A percentile compares a stretch with the other conserved stretches of the same genome.
These are phyloP conservation scores for Olyra latifolia DNA, from an alignment of 176 grass and related monocot genomes.

Conservation along the genomic window DNA sequence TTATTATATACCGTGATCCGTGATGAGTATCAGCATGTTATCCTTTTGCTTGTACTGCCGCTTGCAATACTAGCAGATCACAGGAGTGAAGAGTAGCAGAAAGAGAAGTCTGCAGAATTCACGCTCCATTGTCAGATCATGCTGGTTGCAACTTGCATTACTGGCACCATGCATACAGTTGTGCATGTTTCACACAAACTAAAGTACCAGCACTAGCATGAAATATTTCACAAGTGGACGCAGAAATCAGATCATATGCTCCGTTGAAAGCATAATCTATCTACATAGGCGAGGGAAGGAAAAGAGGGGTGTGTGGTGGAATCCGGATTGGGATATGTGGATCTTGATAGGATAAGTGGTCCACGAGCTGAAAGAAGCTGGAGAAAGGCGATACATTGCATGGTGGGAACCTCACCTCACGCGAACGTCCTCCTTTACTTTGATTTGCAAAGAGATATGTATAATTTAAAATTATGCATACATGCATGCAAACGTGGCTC, in stretches of 20 bases:
- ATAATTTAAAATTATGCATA: not conserved
- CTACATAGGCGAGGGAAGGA: not conserved
- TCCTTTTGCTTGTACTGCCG: not conserved
- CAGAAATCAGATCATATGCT: conserved; percentile 9
- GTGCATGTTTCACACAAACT: not conserved
- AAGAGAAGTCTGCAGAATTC: not conserved
- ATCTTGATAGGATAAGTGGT: conserved; percentile 34
- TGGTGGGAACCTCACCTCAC: not conserved
- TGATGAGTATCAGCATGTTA: not conserved
- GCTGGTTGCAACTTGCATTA: too few species aligned
- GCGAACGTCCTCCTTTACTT: not conserved
- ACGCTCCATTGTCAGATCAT: not conserved
- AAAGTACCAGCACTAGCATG: not conserved
- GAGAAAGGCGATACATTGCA: not conserved
- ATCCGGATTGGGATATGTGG: conserved; percentile 37
- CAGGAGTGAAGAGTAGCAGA: not conserved
- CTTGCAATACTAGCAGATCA: not conserved
- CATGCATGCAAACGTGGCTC: conserved; percentile 17
- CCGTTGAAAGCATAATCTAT: not conserved
- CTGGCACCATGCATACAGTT: not conserved
- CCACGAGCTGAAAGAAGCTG: not conserved
- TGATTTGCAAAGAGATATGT: not conserved
- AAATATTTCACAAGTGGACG: not conserved
- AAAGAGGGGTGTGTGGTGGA: not conserved
- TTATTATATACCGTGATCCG: not conserved